Evolutionary conservation across 306 rosid genomes (phyloP), one percentile per base, ranked within the genome.

Genomic region (Nissolia schottii): DNA sequence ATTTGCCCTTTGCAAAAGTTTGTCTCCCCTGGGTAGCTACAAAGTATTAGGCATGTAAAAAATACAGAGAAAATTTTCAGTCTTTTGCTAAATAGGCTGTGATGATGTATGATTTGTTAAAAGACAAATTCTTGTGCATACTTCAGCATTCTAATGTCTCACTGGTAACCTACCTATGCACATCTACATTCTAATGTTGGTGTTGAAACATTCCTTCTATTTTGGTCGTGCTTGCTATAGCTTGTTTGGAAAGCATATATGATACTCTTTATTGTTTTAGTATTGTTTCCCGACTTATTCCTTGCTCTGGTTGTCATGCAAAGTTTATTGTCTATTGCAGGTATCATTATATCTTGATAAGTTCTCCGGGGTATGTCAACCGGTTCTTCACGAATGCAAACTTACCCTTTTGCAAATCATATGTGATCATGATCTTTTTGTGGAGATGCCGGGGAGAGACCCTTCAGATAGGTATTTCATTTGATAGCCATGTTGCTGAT

Each of bases 381-480:
- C 89, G 1, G 91, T 92, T 73, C 94, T 94, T 80, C 98, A 94
- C 43, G 98, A 94, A 66, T 89, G 98, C 91, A 94, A 91, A 81
- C 98, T 94, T 72, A 83, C 97, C 63, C 91, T 89, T 83, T 80
- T 94, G 66, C 98, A 91, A 83, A 87, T 94, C 66, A 67, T 91
- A 75, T 94, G 97, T 56, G 98, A 94, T 78, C 98, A 94, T 15
- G 98, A 94, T 83, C 97, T 94, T 56, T 94, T 94, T 81, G 95
- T 94, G 69, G 98, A 94, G 89, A 94, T 94, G 98, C 98, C 98
- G 62, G 98, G 98, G 23, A 87, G 98, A 84, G 98, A 94, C 77
- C 97, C 98, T 77, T 94, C 98, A 70, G 98, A 94, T 77, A 94
- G 98, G 98, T 94, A 85, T 67, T 53, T 64, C 13, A 45, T 45